phyloP scores from a whole-genome alignment of 768 basidiomycete species.

The Rhizopogon vesiculosus region DNA sequence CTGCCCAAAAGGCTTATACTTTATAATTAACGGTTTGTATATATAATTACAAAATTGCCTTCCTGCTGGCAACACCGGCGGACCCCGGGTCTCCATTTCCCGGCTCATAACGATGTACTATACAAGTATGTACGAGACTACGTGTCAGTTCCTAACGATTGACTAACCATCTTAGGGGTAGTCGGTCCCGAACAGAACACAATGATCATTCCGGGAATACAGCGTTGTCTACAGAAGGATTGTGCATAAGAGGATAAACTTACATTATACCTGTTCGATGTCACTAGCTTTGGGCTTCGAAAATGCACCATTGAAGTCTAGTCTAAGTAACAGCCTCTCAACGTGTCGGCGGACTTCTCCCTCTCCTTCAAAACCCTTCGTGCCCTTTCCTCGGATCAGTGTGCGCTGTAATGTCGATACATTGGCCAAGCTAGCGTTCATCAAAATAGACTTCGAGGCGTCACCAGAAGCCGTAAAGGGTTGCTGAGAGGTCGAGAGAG shows the following conservation, averaged over 20 bases:
- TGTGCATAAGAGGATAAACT: too few species aligned
- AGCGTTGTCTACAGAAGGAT: not conserved
- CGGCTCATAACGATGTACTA: too few species aligned
- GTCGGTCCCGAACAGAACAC: not conserved
- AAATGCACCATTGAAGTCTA: slow-evolving; percentile 82
- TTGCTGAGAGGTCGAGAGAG: slow-evolving; percentile 72
- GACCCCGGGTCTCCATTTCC: too few species aligned
- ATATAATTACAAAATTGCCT: not conserved
- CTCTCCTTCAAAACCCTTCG: slow-evolving; percentile 51
- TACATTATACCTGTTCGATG: not conserved
- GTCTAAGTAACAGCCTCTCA: slow-evolving; percentile 72
- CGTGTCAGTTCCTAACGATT: too few species aligned
- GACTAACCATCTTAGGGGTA: too few species aligned
- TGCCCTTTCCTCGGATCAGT: slow-evolving; percentile 46
- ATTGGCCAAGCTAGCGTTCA: slow-evolving; percentile 54
- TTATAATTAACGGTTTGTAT: not conserved
- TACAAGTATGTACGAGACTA: too few species aligned
- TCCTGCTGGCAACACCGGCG: too few species aligned
- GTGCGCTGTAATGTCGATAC: slow-evolving; percentile 41
- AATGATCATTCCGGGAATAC: too few species aligned
- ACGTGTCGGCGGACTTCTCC: slow-evolving; percentile 74
- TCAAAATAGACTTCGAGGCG: slow-evolving; percentile 63
- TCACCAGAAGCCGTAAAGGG: slow-evolving; percentile 59
- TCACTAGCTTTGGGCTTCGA: slow-evolving; percentile 39
- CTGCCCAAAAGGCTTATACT: slow-evolving; percentile 6